Base-by-base conservation (phyloP, 495 filamentous ascomycete species). In the Talaromyces stipitatus region DNA sequence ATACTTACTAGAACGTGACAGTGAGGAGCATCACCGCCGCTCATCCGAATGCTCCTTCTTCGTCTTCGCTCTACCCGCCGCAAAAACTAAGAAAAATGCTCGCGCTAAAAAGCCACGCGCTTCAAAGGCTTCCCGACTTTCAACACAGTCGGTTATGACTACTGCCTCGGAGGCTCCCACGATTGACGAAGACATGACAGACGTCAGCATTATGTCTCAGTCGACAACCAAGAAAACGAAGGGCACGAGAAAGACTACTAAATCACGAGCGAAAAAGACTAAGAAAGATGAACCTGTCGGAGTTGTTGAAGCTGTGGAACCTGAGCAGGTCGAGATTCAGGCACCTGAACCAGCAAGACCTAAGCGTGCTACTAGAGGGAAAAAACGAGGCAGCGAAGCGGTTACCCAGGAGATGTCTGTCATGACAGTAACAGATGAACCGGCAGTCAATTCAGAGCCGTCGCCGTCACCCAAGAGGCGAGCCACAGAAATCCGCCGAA, bases 41-140 rank as follows among this genome's bases (percentile, higher is more conserved):
- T 85, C 86, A 2, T 80, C 88, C 1, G 76, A 86, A 29, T 98
- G 94, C 66, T 74, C 81, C 14, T 98, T 97, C 75, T 97, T 97
- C 63, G 72, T 75, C 0, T 79, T 81, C 20, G 69, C 69, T 27
- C 66, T 70, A 38, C 65, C 69, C 10, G 57, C 68, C n/a, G 64
- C 64, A 12, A 78, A 78, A 55, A 69, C 76, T 14, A 69, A 76
- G 18, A 74, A 83, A 84, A 84, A 61, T 3, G 65, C 69, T n/a
- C 66, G 71, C 28, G 58, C 70, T 7, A 80, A 81, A 62, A 88
- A 85, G 54, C 68, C 69, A 27, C 80, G 86, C 59, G 66, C 71
- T 46, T 92, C 89, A 32, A 89, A 87, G 63, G 78, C 77, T 18
- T 87, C 88, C 11, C 80, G 89, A 26, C 72, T 88, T 5, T 94